Conservation (phyloP, 2,329 filamentous ascomycete genomes). For the Colletotrichum sp. region DNA sequence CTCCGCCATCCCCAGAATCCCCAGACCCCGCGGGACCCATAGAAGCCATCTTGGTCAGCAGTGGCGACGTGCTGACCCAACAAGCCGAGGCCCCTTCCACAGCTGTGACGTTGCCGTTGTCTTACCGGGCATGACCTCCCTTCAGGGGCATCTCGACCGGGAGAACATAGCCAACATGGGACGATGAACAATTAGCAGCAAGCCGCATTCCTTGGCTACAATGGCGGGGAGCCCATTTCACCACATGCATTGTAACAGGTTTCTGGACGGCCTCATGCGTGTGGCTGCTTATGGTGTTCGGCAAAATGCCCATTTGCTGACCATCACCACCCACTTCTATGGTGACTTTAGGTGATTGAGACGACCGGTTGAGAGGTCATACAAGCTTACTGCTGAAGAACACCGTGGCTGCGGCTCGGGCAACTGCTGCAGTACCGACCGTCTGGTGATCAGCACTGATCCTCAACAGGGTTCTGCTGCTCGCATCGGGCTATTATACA, state of each 20-base stretch:
- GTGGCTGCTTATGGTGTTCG: neutral
- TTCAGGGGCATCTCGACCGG: neutral
- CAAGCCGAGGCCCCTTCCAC: neutral
- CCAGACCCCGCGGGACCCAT: neutral
- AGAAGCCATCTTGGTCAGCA: neutral
- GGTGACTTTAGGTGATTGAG: neutral
- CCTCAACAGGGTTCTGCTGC: neutral
- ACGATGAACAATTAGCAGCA: neutral
- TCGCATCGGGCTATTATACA: neutral
- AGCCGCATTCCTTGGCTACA: neutral
- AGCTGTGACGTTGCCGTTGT: neutral
- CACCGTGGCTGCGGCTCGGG: neutral
- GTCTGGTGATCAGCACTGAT: neutral
- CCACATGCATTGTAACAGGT: neutral
- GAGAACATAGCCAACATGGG: neutral
- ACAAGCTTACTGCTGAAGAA: neutral
- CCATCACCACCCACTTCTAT: neutral
- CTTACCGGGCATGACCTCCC: neutral
- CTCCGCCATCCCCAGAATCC: neutral
- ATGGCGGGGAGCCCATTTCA: neutral
- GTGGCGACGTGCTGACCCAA: neutral
- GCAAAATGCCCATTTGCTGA: neutral
- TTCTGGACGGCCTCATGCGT: neutral
- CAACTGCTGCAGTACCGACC: neutral
- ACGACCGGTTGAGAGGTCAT: neutral